phyloP scores from a whole-genome alignment of 176 grass and related monocot genomes.

The Secale cereale region DNA sequence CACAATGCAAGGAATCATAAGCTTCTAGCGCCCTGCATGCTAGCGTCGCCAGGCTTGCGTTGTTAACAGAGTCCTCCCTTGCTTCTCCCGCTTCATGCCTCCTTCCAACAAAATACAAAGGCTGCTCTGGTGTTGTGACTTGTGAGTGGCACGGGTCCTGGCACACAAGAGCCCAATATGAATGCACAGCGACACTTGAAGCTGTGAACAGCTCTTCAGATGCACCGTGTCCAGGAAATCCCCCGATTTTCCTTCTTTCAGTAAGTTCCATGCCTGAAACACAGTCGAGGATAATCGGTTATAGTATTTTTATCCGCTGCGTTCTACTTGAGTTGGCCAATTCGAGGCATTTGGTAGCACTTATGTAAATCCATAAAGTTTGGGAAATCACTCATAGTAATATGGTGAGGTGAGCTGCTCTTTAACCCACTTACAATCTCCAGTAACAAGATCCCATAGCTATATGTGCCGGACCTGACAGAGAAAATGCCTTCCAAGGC shows the following conservation, averaged over 20 bases:
- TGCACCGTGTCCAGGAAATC: background rate
- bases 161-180: slow-evolving; percentile 34
- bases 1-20: too few species aligned
- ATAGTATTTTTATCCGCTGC: background rate
- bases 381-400: background rate
- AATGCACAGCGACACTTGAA: slow-evolving; percentile 33
- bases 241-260: slow-evolving; percentile 26
- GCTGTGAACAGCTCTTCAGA: background rate
- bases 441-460: slow-evolving; percentile 45
- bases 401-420: slow-evolving; percentile 12
- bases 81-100: too few species aligned
- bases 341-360: background rate
- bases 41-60: too few species aligned
- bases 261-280: slow-evolving; percentile 35
- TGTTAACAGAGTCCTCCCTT: too few species aligned
- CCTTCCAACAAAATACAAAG: too few species aligned
- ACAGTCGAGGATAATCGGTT: background rate
- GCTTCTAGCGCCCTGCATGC: too few species aligned
- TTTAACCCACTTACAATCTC: slow-evolving; percentile 51
- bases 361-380: background rate
- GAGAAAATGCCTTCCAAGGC: slow-evolving; percentile 56
- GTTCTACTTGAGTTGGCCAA: background rate
- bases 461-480: slow-evolving; percentile 45
- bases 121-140: too few species aligned
- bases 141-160: slow-evolving; percentile 26